Evolutionary conservation across 345 rosid genomes (phyloP), one percentile per base, ranked within the genome.

Genomic region (Citrus reticulata): DNA sequence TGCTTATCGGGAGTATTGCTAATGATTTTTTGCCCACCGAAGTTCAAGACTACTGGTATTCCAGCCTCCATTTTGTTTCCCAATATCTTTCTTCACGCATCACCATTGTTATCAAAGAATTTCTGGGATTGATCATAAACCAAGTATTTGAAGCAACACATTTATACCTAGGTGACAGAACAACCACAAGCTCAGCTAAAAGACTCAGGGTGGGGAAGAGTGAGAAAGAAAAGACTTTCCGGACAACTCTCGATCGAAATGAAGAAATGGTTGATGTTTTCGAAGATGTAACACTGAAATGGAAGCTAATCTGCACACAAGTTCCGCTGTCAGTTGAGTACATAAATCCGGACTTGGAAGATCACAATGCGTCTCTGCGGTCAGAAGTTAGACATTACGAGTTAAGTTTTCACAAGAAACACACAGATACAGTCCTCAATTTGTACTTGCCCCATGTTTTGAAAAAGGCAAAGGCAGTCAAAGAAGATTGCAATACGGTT

Each of bases 361-460:
- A 74, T 16, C 1, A 57, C 3, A 27, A 6, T 9, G 8, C 8
- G 4, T n/a, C 14, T 25, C 20, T 27, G 5, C 51, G 51, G 51
- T 22, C 81, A 1, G 80, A 78, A 66, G 25, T 78, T 3, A 59
- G 75, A 70, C 51, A 51, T 5, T 81, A 75, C 9, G 72, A 77
- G 78, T 72, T 79, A 6, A 75, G 54, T 61, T 82, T 82, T 60
- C 29, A 78, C 67, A 72, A 72, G 84, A 74, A 82, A 24, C 59
- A 80, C 77, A 72, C 82, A 30, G 84, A 82, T 5, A 30, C 5
- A 17, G 83, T 84, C 10, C 20, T 81, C 13, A 70, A 65, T 40
- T 54, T 68, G 7, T 79, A 83, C 79, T 34, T 86, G 69, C 86
- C 86, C 2, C 77, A 73, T n/a, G 19, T 32, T n/a, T 57, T 72